phyloP scores from a whole-genome alignment of 2,329 filamentous ascomycete genomes.

The Hymenoscyphus linearis region DNA sequence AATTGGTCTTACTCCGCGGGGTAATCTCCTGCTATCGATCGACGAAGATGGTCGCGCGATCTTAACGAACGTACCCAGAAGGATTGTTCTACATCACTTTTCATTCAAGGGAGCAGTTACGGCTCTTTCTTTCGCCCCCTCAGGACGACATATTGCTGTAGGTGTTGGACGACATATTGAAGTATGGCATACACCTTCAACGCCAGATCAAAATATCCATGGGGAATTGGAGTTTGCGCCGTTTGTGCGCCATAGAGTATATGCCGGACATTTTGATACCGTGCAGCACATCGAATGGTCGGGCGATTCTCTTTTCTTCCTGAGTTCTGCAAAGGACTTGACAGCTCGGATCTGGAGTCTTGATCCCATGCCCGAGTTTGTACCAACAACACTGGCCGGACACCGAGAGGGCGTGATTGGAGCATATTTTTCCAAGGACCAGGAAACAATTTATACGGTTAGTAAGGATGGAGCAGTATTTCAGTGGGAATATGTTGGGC shows the following conservation, averaged over 20 bases:
- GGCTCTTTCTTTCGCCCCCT: constrained; percentile 84
- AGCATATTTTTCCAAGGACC: constrained; percentile 95
- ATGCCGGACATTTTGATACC: constrained; percentile 82
- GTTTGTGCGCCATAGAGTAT: constrained; percentile 81
- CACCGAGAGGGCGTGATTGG: constrained; percentile 85
- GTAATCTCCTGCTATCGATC: constrained; percentile 86
- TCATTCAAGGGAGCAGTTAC: constrained; percentile 84
- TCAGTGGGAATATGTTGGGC: constrained; percentile 76
- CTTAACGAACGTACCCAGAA: constrained; percentile 80
- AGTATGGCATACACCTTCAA: constrained; percentile 93
- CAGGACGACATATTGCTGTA: constrained; percentile 84
- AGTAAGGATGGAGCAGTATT: constrained; percentile 98
- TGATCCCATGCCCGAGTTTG: constrained; percentile 79
- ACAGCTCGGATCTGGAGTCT: constrained; percentile 95
- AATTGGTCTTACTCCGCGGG: constrained; percentile 81
- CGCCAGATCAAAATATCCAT: constrained; percentile 70
- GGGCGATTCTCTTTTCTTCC: constrained; percentile 88
- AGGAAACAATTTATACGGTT: constrained; percentile 93
- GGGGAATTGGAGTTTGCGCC: constrained; percentile 92
- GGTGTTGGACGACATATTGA: constrained; percentile 83
- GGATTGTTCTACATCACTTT: constrained; percentile 88
- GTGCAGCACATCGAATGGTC: constrained; percentile 92
- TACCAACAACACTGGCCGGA: constrained; percentile 81
- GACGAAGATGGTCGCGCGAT: constrained; percentile 95
- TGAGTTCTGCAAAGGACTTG: constrained; percentile 86